These are phyloP conservation scores for Durio zibethinus DNA, from an alignment of 345 rosid genomes.

Conservation along the genomic window DNA sequence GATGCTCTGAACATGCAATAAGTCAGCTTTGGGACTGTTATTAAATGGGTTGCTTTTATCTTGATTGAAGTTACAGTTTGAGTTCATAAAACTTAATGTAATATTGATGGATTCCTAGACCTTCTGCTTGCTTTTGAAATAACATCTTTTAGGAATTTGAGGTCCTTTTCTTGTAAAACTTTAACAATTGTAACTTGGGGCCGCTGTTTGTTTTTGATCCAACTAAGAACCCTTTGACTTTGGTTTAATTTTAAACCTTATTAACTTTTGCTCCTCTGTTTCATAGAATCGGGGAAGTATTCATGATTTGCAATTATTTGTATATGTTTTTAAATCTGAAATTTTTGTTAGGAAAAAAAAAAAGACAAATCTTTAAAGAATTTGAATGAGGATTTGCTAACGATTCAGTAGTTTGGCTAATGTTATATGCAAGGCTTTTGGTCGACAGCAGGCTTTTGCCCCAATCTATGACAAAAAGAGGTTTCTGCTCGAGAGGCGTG, in stretches of 20 bases:
- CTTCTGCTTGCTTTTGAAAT: background rate
- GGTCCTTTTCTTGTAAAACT: background rate
- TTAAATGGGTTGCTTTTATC: too few species aligned
- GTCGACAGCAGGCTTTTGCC: constrained; percentile 18
- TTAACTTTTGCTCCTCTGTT: background rate
- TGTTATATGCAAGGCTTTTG: constrained; percentile 61
- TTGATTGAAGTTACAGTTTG: too few species aligned
- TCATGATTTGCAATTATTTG: background rate
- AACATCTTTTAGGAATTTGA: background rate
- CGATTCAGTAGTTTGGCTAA: constrained; percentile 51
- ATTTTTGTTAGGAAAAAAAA: background rate
- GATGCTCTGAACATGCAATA: background rate
- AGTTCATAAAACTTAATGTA: background rate
- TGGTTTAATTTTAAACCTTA: background rate
- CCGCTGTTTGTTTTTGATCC: background rate
- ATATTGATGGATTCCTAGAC: background rate
- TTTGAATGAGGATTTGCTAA: constrained; percentile 27
- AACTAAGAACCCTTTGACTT: background rate
- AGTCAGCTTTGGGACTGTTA: background rate
- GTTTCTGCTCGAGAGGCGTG: constrained; percentile 25
- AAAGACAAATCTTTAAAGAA: background rate
- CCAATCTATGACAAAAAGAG: constrained; percentile 9
- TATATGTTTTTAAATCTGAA: background rate
- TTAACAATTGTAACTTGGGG: background rate
- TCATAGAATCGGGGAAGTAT: background rate